These are phyloP conservation scores for Torrubiellomyces zombiae DNA, from an alignment of 2,329 filamentous ascomycete genomes.

Conservation along the genomic window DNA sequence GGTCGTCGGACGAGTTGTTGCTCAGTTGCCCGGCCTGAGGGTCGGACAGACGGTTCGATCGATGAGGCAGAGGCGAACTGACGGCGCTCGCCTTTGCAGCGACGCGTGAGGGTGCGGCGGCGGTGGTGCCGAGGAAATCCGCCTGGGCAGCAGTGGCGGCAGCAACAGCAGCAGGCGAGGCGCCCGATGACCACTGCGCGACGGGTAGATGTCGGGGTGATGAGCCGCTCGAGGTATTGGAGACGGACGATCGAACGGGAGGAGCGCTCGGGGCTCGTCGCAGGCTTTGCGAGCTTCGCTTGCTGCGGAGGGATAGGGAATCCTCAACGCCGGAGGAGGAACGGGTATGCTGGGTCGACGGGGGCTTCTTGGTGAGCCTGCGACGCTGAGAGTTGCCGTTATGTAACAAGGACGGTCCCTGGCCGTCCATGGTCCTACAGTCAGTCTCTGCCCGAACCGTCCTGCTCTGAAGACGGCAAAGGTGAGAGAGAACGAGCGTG, in stretches of 20 bases:
- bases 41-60: constrained; percentile 8
- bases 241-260: constrained; percentile 27
- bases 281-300: constrained; percentile 47
- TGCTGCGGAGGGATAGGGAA: constrained; percentile 40
- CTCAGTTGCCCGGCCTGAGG: constrained; percentile 6
- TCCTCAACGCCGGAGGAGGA: constrained; percentile 37
- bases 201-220: constrained; percentile 29
- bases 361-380: constrained; percentile 46
- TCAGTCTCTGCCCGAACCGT: no score
- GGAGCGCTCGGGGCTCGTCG: constrained; percentile 44
- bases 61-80: constrained; percentile 5
- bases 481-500: constrained; percentile 5
- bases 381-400: constrained; percentile 37
- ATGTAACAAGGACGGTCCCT: constrained; percentile 22
- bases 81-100: constrained; percentile 8
- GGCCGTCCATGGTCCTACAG: constrained; percentile 32
- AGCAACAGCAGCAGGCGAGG: constrained; percentile 31
- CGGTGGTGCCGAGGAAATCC: constrained; percentile 24
- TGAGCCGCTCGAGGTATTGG: constrained; percentile 31
- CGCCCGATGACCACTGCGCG: constrained; percentile 24
- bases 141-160: constrained; percentile 24
- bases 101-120: constrained; percentile 1
- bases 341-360: constrained; percentile 23
- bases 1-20: constrained; percentile 32
- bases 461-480: constrained; percentile 11